A percentile compares a stretch with the other conserved stretches of the same genome.
Conservation (phyloP, 306 rosid species). For the Gynostemma pentaphyllum region DNA sequence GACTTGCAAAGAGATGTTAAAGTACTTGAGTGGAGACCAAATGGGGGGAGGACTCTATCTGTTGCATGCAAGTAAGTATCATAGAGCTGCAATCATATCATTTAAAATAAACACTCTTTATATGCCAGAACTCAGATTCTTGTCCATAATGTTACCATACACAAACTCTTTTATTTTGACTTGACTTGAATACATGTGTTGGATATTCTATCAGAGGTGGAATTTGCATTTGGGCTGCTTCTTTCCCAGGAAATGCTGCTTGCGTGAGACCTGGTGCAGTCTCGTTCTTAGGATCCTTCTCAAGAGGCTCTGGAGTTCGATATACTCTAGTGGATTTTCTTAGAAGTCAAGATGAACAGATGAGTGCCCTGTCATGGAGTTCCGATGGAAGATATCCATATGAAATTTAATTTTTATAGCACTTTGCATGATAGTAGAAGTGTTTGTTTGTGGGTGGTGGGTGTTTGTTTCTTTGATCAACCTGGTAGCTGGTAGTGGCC, state of each 20-base stretch:
- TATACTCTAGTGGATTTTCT: conserved; percentile 81
- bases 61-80: conserved; percentile 84
- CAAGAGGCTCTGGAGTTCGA: conserved; percentile 78
- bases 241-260: conserved; percentile 80
- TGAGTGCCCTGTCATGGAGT: conserved; percentile 86
- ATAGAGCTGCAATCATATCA: conserved; percentile 11
- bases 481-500: too few species aligned
- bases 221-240: conserved; percentile 85
- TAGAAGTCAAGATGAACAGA: conserved; percentile 54
- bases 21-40: conserved; percentile 91
- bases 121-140: neutral
- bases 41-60: conserved; percentile 64
- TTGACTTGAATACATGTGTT: conserved; percentile 7
- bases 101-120: neutral
- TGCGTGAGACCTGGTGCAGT: conserved; percentile 69
- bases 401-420: neutral
- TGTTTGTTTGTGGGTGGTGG: neutral
- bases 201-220: conserved; percentile 44
- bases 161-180: neutral
- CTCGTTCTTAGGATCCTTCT: conserved; percentile 58
- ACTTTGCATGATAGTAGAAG: neutral
- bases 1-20: conserved; percentile 65
- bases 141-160: neutral
- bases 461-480: neutral
- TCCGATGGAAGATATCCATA: conserved; percentile 97